These are phyloP conservation scores for Leishmania martiniquensis DNA, from an alignment of 208 protist species.

Conservation along the genomic window DNA sequence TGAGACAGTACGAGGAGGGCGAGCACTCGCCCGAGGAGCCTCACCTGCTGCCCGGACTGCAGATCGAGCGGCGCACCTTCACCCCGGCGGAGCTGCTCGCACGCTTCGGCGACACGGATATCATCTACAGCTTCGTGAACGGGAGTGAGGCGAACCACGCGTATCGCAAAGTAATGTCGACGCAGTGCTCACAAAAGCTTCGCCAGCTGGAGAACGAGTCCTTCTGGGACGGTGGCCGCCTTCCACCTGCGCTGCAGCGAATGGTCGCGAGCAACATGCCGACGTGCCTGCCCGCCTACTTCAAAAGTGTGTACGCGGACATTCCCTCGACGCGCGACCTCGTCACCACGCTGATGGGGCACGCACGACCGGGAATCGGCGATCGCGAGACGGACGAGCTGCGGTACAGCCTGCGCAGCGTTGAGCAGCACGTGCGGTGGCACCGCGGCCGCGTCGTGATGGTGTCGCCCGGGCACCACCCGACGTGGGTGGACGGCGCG, in stretches of 20 bases:
- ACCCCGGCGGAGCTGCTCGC: conserved; percentile 37
- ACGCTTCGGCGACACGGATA: conserved; percentile 62
- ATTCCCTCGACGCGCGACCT: not conserved
- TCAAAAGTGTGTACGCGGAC: not conserved
- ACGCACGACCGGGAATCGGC: not conserved
- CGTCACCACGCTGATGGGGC: not conserved
- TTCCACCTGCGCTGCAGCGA: not conserved
- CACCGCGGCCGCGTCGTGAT: conserved; percentile 91
- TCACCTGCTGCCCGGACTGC: conserved; percentile 32
- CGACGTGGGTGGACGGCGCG: conserved; percentile 84
- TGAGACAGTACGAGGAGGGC: conserved; percentile 23
- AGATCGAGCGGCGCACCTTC: conserved; percentile 29
- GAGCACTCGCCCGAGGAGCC: conserved; percentile 40
- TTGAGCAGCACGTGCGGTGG: conserved; percentile 94
- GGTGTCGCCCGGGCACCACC: conserved; percentile 96
- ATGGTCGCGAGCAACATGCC: not conserved
- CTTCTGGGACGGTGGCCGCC: not conserved
- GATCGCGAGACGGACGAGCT: conserved; percentile 86
- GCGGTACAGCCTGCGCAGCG: conserved; percentile 92
- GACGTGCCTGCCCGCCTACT: not conserved
- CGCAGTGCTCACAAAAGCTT: not conserved
- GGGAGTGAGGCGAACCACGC: conserved; percentile 81
- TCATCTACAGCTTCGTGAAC: conserved; percentile 98
- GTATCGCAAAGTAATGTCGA: conserved; percentile 28
- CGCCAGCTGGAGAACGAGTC: not conserved